These are phyloP conservation scores for Bryum argenteum DNA, from an alignment of 225 moss, liverwort and hornwort genomes.

Conservation along the genomic window DNA sequence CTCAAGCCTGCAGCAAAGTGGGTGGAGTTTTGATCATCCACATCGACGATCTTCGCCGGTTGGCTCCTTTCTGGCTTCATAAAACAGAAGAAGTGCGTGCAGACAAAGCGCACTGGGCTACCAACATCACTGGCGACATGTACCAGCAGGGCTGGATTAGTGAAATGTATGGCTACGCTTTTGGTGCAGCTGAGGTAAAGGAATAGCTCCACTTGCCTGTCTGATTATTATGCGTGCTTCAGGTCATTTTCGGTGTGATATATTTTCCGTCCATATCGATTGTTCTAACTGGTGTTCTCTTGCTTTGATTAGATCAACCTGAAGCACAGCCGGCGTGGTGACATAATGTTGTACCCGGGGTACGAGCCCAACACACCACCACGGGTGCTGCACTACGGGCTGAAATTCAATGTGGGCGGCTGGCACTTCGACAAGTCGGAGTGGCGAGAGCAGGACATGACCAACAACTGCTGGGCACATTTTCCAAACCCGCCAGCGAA, in stretches of 20 bases:
- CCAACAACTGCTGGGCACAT: constrained; percentile 71
- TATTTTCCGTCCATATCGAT: neutral
- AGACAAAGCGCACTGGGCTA: constrained; percentile 88
- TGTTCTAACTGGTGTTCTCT: neutral
- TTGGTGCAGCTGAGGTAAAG: constrained; percentile 97
- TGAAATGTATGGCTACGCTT: constrained; percentile 98
- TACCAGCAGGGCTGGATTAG: constrained; percentile 97
- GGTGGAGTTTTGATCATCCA: constrained; percentile 93
- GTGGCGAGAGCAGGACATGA: constrained; percentile 88
- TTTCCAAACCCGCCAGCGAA: constrained; percentile 79
- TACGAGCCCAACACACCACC: constrained; percentile 64
- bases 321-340: constrained; percentile 64
- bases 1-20: constrained; percentile 90
- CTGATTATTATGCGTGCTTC: neutral
- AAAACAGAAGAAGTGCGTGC: constrained; percentile 96
- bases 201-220: too few relatives aligned
- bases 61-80: constrained; percentile 91
- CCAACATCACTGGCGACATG: constrained; percentile 82
- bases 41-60: constrained; percentile 78
- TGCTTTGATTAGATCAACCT: constrained; percentile 63
- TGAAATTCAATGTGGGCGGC: constrained; percentile 64
- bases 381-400: constrained; percentile 82
- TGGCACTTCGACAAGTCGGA: constrained; percentile 92
- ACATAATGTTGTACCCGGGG: constrained; percentile 92
- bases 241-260: neutral